Conservation (phyloP, 2,329 filamentous ascomycete species). For the Tothia fuscella region DNA sequence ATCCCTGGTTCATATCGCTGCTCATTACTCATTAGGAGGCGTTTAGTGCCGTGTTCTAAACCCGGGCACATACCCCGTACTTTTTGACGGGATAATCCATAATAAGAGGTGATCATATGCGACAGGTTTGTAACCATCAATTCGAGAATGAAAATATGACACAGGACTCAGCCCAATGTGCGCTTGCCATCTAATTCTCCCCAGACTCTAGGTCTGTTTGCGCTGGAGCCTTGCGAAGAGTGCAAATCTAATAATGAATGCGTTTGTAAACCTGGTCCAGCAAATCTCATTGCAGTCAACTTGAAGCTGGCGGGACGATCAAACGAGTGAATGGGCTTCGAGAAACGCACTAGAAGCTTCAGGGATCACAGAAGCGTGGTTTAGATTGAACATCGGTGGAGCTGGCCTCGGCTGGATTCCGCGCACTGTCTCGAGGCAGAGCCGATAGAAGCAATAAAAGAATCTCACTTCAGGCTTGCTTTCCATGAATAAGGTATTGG, state of each 20-base stretch:
- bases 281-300: constrained; percentile 8
- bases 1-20: too few relatives aligned
- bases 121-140: not conserved
- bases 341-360: constrained; percentile 2
- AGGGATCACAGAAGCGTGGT: too few relatives aligned
- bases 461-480: not conserved
- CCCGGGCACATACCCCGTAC: too few relatives aligned
- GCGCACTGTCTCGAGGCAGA: not conserved
- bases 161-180: not conserved
- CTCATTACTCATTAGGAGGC: too few relatives aligned
- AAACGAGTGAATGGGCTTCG: constrained; percentile 5
- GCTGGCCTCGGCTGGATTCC: constrained; percentile 1
- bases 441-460: not conserved
- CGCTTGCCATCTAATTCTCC: not conserved
- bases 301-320: constrained; percentile 2
- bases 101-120: constrained; percentile 2
- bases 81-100: too few relatives aligned
- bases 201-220: not conserved
- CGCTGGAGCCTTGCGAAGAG: too few relatives aligned
- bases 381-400: constrained; percentile 6
- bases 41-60: too few relatives aligned
- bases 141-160: not conserved
- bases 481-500: too few relatives aligned
- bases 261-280: too few relatives aligned
- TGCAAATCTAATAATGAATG: too few relatives aligned